Evolutionary conservation across 163 green algal genomes (phyloP).

Genomic region (Chlamydomonas reinhardtii): DNA sequence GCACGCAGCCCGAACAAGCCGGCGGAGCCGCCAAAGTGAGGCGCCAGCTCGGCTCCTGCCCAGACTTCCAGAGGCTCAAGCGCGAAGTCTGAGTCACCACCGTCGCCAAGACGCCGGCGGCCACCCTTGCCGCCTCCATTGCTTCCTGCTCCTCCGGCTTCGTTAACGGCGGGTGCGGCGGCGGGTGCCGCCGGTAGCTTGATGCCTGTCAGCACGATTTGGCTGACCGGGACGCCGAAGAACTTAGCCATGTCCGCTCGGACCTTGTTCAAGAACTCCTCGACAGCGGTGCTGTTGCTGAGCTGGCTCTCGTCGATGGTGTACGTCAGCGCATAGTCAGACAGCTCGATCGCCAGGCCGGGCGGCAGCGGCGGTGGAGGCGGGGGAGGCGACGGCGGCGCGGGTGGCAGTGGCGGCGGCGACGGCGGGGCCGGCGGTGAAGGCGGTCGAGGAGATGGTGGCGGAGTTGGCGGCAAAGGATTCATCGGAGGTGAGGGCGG

Average conservation of each 20-base stretch:
- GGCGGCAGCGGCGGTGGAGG: constrained; percentile 22
- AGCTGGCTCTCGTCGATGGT: not conserved
- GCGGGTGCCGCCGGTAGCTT: no score
- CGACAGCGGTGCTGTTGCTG: not conserved
- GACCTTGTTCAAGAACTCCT: constrained; percentile 19
- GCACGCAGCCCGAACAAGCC: not conserved
- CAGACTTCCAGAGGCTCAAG: not conserved
- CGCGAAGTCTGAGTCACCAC: not conserved
- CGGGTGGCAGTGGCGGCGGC: not conserved
- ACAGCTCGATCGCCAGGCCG: not conserved
- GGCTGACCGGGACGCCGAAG: constrained; percentile 23
- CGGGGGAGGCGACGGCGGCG: constrained; percentile 5
- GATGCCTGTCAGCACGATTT: not conserved
- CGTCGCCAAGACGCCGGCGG: no score
- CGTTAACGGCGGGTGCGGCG: no score
- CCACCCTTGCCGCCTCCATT: not conserved
- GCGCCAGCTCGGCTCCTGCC: not conserved
- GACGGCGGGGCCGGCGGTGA: not conserved
- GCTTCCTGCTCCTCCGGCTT: no score
- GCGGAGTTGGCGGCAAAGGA: no score
- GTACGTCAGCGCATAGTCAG: constrained; percentile 19
- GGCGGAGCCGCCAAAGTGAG: not conserved
- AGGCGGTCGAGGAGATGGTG: no score
- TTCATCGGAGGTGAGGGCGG: not conserved
- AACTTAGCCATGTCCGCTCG: not conserved